These are phyloP conservation scores for Thelephora aurantiotincta DNA, from an alignment of 768 basidiomycete genomes.

Conservation along the genomic window DNA sequence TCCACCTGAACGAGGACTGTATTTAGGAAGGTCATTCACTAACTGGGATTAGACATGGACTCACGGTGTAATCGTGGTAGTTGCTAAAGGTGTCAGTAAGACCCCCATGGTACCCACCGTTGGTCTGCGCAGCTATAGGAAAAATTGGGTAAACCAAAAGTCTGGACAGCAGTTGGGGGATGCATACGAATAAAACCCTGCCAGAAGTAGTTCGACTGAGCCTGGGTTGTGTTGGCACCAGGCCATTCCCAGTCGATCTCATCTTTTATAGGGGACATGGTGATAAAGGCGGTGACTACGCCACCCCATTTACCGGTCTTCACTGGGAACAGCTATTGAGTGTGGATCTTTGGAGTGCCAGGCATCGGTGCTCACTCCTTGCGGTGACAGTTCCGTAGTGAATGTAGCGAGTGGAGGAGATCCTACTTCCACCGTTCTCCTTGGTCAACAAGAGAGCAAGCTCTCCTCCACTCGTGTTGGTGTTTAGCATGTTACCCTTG, in stretches of 20 bases:
- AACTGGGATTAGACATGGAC: constrained; percentile 13
- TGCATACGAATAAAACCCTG: constrained; percentile 51
- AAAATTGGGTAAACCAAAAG: neutral
- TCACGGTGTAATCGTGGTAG: constrained; percentile 66
- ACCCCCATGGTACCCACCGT: constrained; percentile 33
- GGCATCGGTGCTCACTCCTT: constrained; percentile 24
- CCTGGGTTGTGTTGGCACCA: constrained; percentile 43
- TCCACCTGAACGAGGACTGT: constrained; percentile 38
- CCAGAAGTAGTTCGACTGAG: constrained; percentile 77
- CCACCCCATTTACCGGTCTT: constrained; percentile 73
- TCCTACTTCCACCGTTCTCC: constrained; percentile 57
- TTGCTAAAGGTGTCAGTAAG: constrained; percentile 51
- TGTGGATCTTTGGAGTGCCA: constrained; percentile 6
- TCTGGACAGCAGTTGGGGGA: neutral
- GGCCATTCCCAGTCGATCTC: constrained; percentile 87
- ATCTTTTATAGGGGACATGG: constrained; percentile 69
- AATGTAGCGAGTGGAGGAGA: constrained; percentile 70
- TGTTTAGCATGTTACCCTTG: constrained; percentile 51
- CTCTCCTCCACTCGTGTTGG: constrained; percentile 46
- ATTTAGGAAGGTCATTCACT: neutral
- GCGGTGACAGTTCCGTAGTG: constrained; percentile 71
- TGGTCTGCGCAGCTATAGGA: constrained; percentile 25
- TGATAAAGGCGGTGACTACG: constrained; percentile 75
- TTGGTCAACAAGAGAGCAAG: constrained; percentile 56
- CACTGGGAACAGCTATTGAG: constrained; percentile 23